phyloP scores from a whole-genome alignment of 2,329 filamentous ascomycete species.

The Pseudofabraea citricarpa region DNA sequence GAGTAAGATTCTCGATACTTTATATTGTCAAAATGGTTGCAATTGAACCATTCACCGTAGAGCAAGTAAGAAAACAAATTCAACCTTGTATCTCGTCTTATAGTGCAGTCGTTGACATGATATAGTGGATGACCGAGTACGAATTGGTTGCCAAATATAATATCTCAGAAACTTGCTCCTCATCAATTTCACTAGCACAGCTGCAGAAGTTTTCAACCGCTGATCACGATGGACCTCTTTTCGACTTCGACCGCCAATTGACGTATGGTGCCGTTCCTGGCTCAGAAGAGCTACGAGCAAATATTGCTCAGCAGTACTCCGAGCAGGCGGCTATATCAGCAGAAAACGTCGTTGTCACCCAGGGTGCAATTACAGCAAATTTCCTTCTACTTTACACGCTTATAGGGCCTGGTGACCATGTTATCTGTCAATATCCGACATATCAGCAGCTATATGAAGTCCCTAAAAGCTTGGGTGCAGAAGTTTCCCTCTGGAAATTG shows the following conservation, averaged over 20 bases:
- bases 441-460: slow-evolving; percentile 82
- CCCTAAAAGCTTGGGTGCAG: slow-evolving; percentile 68
- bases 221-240: slow-evolving; percentile 36
- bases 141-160: slow-evolving; percentile 62
- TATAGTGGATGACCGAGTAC: too few relatives aligned
- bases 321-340: slow-evolving; percentile 43
- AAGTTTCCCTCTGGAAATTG: slow-evolving; percentile 73
- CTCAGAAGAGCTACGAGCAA: slow-evolving; percentile 56
- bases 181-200: slow-evolving; percentile 68
- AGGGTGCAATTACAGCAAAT: slow-evolving; percentile 82
- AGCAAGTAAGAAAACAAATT: slow-evolving; percentile 64
- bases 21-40: slow-evolving; percentile 48
- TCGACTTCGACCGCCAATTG: slow-evolving; percentile 53
- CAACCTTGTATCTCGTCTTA: slow-evolving; percentile 48
- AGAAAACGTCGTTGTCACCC: slow-evolving; percentile 70
- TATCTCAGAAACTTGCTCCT: slow-evolving; percentile 74
- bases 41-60: slow-evolving; percentile 63
- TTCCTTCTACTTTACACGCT: slow-evolving; percentile 73
- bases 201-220: slow-evolving; percentile 56
- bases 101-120: too few relatives aligned
- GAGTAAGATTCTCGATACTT: too few relatives aligned
- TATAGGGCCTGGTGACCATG: slow-evolving; percentile 70
- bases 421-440: slow-evolving; percentile 81
- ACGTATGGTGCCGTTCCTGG: slow-evolving; percentile 72
- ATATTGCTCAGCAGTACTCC: slow-evolving; percentile 62